Evolutionary conservation across 164 flowering plant genomes (phyloP).

Genomic region (Tinospora cordifolia): DNA sequence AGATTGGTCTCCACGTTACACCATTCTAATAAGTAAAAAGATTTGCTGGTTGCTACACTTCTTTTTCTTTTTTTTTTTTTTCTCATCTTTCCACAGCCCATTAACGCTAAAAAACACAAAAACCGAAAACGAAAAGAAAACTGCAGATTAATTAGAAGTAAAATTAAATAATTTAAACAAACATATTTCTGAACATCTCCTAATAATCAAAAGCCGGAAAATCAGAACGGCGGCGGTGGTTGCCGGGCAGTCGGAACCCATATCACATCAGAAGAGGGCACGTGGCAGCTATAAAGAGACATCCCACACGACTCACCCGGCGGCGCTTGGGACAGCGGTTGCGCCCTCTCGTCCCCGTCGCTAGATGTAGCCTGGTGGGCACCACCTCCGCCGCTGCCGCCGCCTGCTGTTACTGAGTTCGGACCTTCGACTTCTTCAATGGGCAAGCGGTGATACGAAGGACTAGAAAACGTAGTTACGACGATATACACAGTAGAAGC

Average conservation of each 20-base stretch:
- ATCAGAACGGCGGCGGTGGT: constrained; percentile 31
- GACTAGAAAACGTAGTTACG: constrained; percentile 45
- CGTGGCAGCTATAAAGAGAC: constrained; percentile 42
- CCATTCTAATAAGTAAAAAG: background rate
- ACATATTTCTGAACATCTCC: background rate
- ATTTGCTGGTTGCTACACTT: background rate
- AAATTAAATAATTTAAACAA: background rate
- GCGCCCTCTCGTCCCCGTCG: constrained; percentile 17
- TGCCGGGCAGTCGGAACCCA: constrained; percentile 60
- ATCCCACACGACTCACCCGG: constrained; percentile 30
- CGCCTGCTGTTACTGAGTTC: constrained; percentile 5
- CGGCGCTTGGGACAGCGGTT: constrained; percentile 1
- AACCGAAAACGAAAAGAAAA: background rate
- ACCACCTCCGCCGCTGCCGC: background rate
- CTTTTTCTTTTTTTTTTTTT: background rate
- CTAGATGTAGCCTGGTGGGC: background rate
- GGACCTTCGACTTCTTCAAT: constrained; percentile 27
- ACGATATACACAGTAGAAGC: constrained; percentile 46
- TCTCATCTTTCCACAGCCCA: background rate
- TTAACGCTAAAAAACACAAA: background rate
- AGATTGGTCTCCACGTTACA: constrained; percentile 5
- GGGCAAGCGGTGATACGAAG: constrained; percentile 44
- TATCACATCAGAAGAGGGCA: constrained; percentile 43
- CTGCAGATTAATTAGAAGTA: background rate
- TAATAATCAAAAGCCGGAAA: background rate